Conservation (phyloP, 306 rosid genomes). For the Psophocarpus tetragonolobus region DNA sequence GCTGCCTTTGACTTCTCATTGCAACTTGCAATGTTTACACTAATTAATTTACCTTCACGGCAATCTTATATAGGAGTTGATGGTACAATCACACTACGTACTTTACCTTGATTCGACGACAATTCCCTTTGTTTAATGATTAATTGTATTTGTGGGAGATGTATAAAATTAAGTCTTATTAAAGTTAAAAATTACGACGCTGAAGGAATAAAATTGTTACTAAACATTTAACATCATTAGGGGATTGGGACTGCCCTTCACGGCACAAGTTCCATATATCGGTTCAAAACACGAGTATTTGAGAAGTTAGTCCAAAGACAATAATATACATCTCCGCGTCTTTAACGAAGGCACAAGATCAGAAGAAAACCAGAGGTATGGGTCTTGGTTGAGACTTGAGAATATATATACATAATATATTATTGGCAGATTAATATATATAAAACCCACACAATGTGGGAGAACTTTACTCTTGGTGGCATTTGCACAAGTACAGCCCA, state of each 20-base stretch:
- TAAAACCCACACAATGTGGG: slow-evolving; percentile 36
- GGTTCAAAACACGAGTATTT: background rate
- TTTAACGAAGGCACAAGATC: background rate
- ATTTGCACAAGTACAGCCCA: slow-evolving; percentile 10
- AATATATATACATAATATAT: too few relatives aligned
- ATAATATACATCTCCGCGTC: slow-evolving; percentile 5
- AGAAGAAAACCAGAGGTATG: background rate
- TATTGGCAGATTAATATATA: background rate
- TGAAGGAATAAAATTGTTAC: background rate
- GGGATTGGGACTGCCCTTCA: background rate
- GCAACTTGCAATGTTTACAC: background rate
- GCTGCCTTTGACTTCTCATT: background rate
- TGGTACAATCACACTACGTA: background rate
- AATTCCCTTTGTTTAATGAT: background rate
- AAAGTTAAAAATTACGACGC: background rate
- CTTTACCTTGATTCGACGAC: background rate
- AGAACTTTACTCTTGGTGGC: slow-evolving; percentile 29
- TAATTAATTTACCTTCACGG: background rate
- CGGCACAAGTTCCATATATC: slow-evolving; percentile 34
- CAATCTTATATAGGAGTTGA: background rate
- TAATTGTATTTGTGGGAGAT: too few relatives aligned
- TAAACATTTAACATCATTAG: background rate
- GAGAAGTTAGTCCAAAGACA: slow-evolving; percentile 39
- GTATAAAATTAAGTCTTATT: background rate
- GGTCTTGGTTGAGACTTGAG: background rate